Base-by-base conservation (phyloP, 805 yeast genomes). In the Kodamaea nitidulidarum region DNA sequence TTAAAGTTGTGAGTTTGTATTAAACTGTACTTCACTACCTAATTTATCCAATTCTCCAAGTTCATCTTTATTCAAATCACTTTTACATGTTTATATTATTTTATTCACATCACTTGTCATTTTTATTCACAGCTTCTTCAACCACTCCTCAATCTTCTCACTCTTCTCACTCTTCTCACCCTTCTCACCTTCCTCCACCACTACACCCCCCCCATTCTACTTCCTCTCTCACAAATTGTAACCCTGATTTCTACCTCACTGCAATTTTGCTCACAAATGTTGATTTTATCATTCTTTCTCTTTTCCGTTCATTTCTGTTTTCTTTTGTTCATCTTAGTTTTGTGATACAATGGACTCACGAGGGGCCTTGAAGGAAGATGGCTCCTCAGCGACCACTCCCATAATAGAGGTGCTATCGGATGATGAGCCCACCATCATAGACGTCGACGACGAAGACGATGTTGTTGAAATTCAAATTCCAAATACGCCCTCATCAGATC, bases 361-460 rank as follows among this genome's bases (percentile, higher is more conserved):
- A 14, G 31, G 31, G 31, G 31, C 31, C 10, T 7, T 7, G 17
- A 28, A 28, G 12, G 31, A 28, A 16, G 20, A 30, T 9, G 21
- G 21, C 32, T 30, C 32, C 32, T 30, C 32, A n/a, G n/a, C n/a
- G n/a, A n/a, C n/a, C 6, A 7, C 21, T 4, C 32, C 26, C n/a
- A 41, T 49, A 9, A 49, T 45, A 25, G 52, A 47, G 25, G 38
- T 46, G 8, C 36, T 36, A 10, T 47, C 52, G 3, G 55, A 47
- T 24, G 51, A 43, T 7, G 52, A 48, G 25, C 53, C 55, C 12
- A 50, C 43, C 11, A 44, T 46, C 32, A 48, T 51, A 18, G 47
- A 43, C 15, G 40, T 30, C 4, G 44, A 52, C 15, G 47, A 52
- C 16, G 47, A 45, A 15, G 63, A 15, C 48, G 51, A 42, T 36